phyloP scores from a whole-genome alignment of 2,329 filamentous ascomycete species.

The Fusarium zealandicum region DNA sequence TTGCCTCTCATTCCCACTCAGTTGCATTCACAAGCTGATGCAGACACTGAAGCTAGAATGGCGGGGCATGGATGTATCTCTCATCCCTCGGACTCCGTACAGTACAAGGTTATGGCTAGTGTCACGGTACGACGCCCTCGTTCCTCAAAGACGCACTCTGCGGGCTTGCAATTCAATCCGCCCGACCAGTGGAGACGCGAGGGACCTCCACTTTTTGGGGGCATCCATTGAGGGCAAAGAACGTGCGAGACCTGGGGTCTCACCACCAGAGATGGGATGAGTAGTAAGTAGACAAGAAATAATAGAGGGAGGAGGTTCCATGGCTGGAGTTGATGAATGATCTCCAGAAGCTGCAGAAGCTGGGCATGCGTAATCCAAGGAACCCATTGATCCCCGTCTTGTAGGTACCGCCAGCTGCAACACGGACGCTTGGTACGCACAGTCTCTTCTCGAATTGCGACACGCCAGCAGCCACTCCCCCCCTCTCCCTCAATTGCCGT shows the following conservation, averaged over 20 bases:
- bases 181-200: slow-evolving; percentile 26
- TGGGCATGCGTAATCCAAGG: neutral
- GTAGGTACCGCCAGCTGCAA: slow-evolving; percentile 24
- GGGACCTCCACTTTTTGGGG: too few relatives aligned
- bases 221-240: too few relatives aligned
- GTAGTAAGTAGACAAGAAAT: too few relatives aligned
- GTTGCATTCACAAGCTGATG: neutral
- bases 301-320: slow-evolving; percentile 1
- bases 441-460: slow-evolving; percentile 15
- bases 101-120: slow-evolving; percentile 7
- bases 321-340: too few relatives aligned
- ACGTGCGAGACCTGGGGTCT: too few relatives aligned
- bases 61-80: slow-evolving; percentile 13
- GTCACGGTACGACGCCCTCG: slow-evolving; percentile 15
- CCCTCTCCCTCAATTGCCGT: too few relatives aligned
- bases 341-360: too few relatives aligned
- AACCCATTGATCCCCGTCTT: slow-evolving; percentile 8
- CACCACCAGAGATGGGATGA: too few relatives aligned
- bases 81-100: slow-evolving; percentile 17
- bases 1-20: neutral
- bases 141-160: slow-evolving; percentile 14
- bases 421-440: slow-evolving; percentile 8
- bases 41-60: slow-evolving; percentile 4
- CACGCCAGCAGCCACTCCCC: slow-evolving; percentile 12
- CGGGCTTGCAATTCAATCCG: slow-evolving; percentile 20